Percentiles rank a stretch among this genome's conserved stretches.
Conservation (phyloP, 768 basidiomycete species). For the Auricularia sp. region DNA sequence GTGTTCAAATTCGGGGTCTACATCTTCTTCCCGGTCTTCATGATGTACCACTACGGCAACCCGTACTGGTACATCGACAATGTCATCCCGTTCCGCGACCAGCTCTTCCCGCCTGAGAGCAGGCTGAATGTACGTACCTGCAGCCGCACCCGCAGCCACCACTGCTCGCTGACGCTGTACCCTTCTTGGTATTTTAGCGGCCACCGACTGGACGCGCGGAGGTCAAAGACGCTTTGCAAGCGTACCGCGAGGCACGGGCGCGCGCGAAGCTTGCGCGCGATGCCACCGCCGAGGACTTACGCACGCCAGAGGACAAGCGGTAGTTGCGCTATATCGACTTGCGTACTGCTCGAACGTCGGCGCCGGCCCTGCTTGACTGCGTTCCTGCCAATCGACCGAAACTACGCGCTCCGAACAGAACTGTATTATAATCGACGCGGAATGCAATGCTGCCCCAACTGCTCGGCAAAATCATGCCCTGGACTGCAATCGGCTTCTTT, state of each 20-base stretch:
- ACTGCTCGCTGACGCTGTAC: background rate
- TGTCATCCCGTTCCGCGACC: conserved; percentile 43
- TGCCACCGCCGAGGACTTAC: background rate
- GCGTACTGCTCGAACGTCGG: background rate
- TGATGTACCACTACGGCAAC: conserved; percentile 79
- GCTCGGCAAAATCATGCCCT: no score
- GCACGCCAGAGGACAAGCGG: background rate
- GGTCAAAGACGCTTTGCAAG: conserved; percentile 1
- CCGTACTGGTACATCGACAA: conserved; percentile 75
- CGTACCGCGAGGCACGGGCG: background rate
- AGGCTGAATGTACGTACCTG: background rate
- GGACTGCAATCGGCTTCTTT: no score
- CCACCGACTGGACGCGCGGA: conserved; percentile 4
- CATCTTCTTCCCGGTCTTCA: conserved; percentile 72
- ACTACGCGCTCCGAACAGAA: no score
- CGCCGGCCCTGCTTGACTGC: no score
- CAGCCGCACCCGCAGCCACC: background rate
- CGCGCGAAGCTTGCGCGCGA: background rate
- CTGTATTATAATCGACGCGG: no score
- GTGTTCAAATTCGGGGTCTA: conserved; percentile 85
- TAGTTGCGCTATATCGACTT: background rate
- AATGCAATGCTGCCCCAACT: no score
- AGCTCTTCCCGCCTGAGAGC: conserved; percentile 4
- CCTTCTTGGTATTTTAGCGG: background rate
- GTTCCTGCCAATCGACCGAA: no score